phyloP scores from a whole-genome alignment of 2,329 filamentous ascomycete species.

The Elsinoe australis region DNA sequence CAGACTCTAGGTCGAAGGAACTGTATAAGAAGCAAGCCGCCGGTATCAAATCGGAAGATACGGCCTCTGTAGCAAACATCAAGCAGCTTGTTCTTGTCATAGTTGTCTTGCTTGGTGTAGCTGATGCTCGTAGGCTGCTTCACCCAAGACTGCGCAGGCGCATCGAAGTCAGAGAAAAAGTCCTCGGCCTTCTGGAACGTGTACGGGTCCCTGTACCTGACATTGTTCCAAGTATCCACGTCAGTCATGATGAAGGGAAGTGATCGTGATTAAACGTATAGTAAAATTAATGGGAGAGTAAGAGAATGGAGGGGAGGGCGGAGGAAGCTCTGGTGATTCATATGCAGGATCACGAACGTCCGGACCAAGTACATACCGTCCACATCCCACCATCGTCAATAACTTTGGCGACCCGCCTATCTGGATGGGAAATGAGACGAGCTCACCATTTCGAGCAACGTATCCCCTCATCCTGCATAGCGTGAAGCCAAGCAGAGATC shows the following conservation, averaged over 20 bases:
- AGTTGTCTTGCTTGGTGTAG: constrained; percentile 12
- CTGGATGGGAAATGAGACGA: not conserved
- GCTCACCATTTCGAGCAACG: not conserved
- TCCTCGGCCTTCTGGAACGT: constrained; percentile 9
- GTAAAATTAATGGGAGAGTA: not conserved
- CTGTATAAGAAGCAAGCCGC: constrained; percentile 8
- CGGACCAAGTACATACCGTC: too few species aligned
- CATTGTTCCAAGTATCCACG: constrained; percentile 1
- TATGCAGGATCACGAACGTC: too few species aligned
- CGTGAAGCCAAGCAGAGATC: constrained; percentile 5
- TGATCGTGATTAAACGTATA: not conserved
- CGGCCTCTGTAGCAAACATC: constrained; percentile 7
- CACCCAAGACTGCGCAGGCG: not conserved
- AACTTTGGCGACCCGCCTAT: too few species aligned
- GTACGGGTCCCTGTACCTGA: constrained; percentile 3
- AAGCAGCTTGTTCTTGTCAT: constrained; percentile 5
- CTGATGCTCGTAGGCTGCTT: constrained; percentile 1
- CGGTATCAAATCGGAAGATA: constrained; percentile 11
- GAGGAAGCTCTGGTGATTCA: too few species aligned
- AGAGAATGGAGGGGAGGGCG: too few species aligned
- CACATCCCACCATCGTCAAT: too few species aligned
- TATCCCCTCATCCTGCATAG: not conserved
- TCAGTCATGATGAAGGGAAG: not conserved
- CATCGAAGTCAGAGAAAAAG: constrained; percentile 5
- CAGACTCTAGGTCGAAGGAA: constrained; percentile 15